Conservation (phyloP, 2,329 filamentous ascomycete genomes). For the Onygena corvina region DNA sequence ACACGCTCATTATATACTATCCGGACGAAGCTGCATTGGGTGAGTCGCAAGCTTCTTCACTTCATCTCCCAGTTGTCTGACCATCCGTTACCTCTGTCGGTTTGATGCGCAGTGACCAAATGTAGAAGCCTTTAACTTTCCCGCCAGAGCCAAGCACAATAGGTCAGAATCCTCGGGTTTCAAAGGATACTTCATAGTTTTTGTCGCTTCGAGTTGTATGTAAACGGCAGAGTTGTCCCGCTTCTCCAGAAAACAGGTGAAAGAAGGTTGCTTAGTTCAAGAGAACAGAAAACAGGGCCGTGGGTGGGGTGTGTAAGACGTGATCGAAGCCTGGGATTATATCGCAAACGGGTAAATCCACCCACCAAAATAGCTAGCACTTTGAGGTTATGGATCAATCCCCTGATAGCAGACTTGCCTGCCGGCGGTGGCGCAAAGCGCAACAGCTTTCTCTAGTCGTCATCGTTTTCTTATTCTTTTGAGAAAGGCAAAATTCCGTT, state of each 20-base stretch:
- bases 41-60: too few species aligned
- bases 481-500: background rate
- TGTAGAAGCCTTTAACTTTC: background rate
- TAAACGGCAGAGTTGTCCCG: background rate
- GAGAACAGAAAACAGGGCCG: background rate
- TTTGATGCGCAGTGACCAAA: background rate
- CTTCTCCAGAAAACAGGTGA: background rate
- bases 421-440: too few species aligned
- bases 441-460: too few species aligned
- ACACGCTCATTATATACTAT: too few species aligned
- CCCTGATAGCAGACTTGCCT: too few species aligned
- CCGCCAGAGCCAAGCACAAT: background rate
- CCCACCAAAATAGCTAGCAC: too few species aligned
- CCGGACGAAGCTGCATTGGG: too few species aligned
- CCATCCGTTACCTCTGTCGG: background rate
- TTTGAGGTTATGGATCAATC: too few species aligned
- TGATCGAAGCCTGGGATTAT: background rate
- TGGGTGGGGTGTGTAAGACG: too few species aligned
- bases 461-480: constrained; percentile 2
- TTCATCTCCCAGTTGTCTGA: too few species aligned
- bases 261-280: background rate
- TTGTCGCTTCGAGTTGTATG: background rate
- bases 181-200: background rate
- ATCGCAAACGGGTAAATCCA: background rate
- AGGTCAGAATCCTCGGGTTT: background rate